These are phyloP conservation scores for Thielaviopsis ethacetica DNA, from an alignment of 2,329 filamentous ascomycete genomes.

Conservation along the genomic window DNA sequence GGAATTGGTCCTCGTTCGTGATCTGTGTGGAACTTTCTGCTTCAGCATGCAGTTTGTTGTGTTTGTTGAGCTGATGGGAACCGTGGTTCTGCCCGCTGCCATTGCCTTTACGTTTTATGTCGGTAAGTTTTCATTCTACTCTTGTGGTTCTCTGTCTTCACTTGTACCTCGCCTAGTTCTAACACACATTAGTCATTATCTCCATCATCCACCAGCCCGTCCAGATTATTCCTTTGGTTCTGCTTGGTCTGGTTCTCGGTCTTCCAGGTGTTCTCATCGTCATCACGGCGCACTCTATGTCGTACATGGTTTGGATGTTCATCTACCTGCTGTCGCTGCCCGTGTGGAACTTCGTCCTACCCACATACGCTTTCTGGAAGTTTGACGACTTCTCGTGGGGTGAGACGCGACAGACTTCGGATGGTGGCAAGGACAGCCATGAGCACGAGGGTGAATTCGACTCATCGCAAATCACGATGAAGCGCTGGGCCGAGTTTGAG, in stretches of 20 bases:
- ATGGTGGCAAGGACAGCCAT: slow-evolving; percentile 73
- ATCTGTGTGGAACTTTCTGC: slow-evolving; percentile 96
- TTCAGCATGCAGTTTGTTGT: slow-evolving; percentile 99
- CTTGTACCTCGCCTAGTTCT: slow-evolving; percentile 2
- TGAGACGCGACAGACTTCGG: slow-evolving; percentile 90
- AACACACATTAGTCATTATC: slow-evolving; percentile 47
- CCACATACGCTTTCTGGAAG: slow-evolving; percentile 95
- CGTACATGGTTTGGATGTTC: slow-evolving; percentile 91
- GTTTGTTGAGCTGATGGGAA: slow-evolving; percentile 87
- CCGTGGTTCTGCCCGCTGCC: slow-evolving; percentile 83
- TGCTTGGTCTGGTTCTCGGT: slow-evolving; percentile 81
- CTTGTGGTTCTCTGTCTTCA: neutral
- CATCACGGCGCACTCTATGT: slow-evolving; percentile 79
- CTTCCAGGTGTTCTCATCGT: slow-evolving; percentile 84
- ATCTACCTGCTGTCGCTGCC: slow-evolving; percentile 89
- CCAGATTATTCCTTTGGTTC: slow-evolving; percentile 78
- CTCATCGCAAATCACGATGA: slow-evolving; percentile 98
- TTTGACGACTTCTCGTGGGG: slow-evolving; percentile 99
- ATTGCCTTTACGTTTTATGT: slow-evolving; percentile 97
- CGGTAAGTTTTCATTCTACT: slow-evolving; percentile 37
- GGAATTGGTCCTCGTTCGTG: slow-evolving; percentile 87
- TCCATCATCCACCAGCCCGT: slow-evolving; percentile 63
- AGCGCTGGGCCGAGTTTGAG: slow-evolving; percentile 95
- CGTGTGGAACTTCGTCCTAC: slow-evolving; percentile 94
- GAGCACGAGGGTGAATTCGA: slow-evolving; percentile 94